Base-by-base conservation (phyloP, 495 filamentous ascomycete species). In the Cercophora newfieldiana region DNA sequence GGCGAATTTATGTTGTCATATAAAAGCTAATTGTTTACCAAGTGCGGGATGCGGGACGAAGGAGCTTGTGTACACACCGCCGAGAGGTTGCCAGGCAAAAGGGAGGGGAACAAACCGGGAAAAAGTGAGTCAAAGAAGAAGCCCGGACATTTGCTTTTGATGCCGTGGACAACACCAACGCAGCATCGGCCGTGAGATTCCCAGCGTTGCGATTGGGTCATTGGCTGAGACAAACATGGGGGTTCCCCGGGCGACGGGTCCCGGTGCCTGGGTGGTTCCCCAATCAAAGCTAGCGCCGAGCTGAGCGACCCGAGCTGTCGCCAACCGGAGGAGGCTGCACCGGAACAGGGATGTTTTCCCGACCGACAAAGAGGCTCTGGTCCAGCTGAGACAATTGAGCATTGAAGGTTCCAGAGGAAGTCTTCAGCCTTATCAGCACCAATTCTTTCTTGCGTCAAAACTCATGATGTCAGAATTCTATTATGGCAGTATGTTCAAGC, bases 1-100 rank as follows among this genome's bases (percentile, higher is more conserved):
- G 61, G n/a, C 16, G 51, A 63, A 54, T n/a, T 31, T 55, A 29
- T 48, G 64, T 30, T 56, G 28, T 56, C 24, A 66, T 56, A 61
- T 66, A 49, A 66, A 66, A 54, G 58, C 49, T 61, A 57, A 28
- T 59, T 61, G 58, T 66, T 66, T 61, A 61, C 33, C 28, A 61
- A 19, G 51, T 16, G 61, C 16, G 49, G 12, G 19, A 44, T 18
- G 4, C 16, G 22, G n/a, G 30, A 60, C 18, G 24, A n/a, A 60
- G 37, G 10, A 44, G 37, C 37, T 44, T 44, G 37, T 57, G 30
- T 26, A 54, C 22, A 31, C 22, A 33, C 24, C 33, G 16, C 59
- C 14, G 21, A 18, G 31, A 63, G 26, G 61, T 63, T 63, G 64
- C 55, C 57, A 37, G 57, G 64, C 37, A 66, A 30, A 54, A 28